Percentiles rank a stretch among this genome's conserved stretches.
These are phyloP conservation scores for Neofusicoccum sp. DNA, from an alignment of 2,329 filamentous ascomycete species.

Conservation along the genomic window DNA sequence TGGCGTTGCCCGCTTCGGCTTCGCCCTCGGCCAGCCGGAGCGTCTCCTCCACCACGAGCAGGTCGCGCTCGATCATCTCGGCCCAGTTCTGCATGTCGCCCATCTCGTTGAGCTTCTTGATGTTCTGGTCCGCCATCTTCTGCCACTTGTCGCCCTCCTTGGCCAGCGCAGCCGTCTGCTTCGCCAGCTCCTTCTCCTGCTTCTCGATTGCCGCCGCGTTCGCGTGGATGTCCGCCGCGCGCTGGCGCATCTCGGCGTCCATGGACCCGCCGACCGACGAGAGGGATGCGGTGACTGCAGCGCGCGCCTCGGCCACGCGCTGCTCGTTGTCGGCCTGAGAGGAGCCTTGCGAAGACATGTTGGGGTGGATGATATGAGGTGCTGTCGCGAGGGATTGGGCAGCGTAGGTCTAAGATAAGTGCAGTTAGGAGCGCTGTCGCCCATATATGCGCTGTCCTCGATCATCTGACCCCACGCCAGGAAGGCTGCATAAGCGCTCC, in stretches of 20 bases:
- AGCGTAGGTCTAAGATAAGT: neutral
- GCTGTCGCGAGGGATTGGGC: neutral
- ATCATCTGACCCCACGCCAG: slow-evolving; percentile 6
- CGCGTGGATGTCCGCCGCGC: slow-evolving; percentile 66
- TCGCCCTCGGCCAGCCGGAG: slow-evolving; percentile 36
- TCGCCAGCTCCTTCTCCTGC: slow-evolving; percentile 66
- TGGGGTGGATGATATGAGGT: neutral
- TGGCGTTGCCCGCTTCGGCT: slow-evolving; percentile 29
- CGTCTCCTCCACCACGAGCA: slow-evolving; percentile 42
- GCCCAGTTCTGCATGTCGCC: slow-evolving; percentile 86
- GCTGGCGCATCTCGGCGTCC: slow-evolving; percentile 65
- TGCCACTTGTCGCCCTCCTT: slow-evolving; percentile 65
- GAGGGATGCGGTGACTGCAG: slow-evolving; percentile 51
- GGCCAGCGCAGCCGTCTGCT: slow-evolving; percentile 59
- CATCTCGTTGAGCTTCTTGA: slow-evolving; percentile 69
- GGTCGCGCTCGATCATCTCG: slow-evolving; percentile 64
- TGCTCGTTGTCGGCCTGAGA: slow-evolving; percentile 20
- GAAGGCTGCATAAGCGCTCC: slow-evolving; percentile 15
- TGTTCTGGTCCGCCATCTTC: slow-evolving; percentile 61
- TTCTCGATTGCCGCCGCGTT: slow-evolving; percentile 64
- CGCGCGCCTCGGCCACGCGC: slow-evolving; percentile 49
- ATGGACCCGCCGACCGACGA: slow-evolving; percentile 64
- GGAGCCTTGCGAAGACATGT: slow-evolving; percentile 8
- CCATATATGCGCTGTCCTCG: neutral
- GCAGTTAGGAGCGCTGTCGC: neutral